Evolutionary conservation across 2,329 filamentous ascomycete species (phyloP).

Genomic region (Fusarium brevicatenulatum): DNA sequence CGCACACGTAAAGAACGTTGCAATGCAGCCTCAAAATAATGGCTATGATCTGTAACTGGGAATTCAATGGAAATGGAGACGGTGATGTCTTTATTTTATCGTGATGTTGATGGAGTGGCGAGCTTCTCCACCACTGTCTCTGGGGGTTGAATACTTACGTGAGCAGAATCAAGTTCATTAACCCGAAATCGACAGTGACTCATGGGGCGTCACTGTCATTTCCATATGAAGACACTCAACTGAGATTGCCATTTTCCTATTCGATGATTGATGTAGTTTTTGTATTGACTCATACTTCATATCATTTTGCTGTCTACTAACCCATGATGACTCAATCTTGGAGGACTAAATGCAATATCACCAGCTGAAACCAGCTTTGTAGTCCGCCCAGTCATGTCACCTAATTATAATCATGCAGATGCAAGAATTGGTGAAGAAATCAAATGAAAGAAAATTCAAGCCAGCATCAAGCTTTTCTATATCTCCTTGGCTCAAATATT

Average conservation of each 20-base stretch:
- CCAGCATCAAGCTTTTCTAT: neutral
- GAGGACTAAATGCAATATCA: neutral
- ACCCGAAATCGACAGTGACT: constrained; percentile 32
- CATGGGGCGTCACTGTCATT: constrained; percentile 25
- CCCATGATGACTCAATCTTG: constrained; percentile 10
- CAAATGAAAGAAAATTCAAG: neutral
- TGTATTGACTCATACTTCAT: constrained; percentile 19
- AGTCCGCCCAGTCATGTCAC: neutral
- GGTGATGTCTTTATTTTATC: constrained; percentile 36
- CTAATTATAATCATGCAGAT: neutral
- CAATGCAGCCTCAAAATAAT: neutral
- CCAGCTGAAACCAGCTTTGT: neutral
- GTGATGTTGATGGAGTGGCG: constrained; percentile 27
- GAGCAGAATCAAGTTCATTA: constrained; percentile 24
- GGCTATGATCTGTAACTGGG: neutral
- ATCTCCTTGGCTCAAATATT: neutral
- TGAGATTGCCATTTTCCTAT: neutral
- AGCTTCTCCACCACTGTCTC: constrained; percentile 32
- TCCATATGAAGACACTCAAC: neutral
- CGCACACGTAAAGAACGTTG: neutral
- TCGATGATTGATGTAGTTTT: neutral
- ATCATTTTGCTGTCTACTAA: neutral
- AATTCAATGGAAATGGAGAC: neutral
- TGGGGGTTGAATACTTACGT: constrained; percentile 23
- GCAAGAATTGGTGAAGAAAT: neutral